Percentiles rank a stretch among this genome's conserved stretches.
phyloP scores from a whole-genome alignment of 768 basidiomycete genomes.

The Naganishia antarctica region DNA sequence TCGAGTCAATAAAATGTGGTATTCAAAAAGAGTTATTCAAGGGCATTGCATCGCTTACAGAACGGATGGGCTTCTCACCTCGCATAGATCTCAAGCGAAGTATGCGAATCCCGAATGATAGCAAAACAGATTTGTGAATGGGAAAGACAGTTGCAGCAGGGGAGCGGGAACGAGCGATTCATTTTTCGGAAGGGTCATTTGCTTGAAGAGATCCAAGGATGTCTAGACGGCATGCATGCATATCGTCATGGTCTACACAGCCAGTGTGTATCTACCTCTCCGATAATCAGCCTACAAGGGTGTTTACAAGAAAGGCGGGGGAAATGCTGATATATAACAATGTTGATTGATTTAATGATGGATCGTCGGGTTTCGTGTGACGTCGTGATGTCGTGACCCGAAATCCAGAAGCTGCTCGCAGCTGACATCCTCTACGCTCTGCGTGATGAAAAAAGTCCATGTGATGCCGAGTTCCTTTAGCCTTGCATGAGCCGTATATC shows the following conservation, averaged over 20 bases:
- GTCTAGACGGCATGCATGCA: not conserved
- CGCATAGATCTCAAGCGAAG: too few relatives aligned
- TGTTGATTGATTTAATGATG: not conserved
- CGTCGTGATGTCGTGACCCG: not conserved
- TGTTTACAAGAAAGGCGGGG: not conserved
- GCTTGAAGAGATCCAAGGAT: not conserved
- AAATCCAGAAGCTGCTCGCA: too few relatives aligned
- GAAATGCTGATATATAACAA: not conserved
- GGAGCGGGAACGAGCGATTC: too few relatives aligned
- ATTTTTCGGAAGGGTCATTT: too few relatives aligned
- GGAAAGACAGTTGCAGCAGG: too few relatives aligned
- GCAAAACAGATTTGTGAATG: too few relatives aligned
- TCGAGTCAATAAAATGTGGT: too few relatives aligned
- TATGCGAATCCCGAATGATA: too few relatives aligned
- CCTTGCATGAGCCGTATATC: too few relatives aligned
- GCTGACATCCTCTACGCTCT: not conserved
- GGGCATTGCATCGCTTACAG: too few relatives aligned
- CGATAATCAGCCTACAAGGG: not conserved
- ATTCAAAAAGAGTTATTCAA: too few relatives aligned
- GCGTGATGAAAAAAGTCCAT: not conserved
- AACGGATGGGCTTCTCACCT: too few relatives aligned
- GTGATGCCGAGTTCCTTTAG: not conserved
- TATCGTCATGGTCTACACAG: constrained; percentile 7
- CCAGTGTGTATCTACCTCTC: constrained; percentile 7
- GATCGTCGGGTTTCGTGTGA: not conserved